A percentile compares a stretch with the other conserved stretches of the same genome.
Evolutionary conservation across 257 asterid genomes (phyloP).

Genomic region (Ballota nigra): DNA sequence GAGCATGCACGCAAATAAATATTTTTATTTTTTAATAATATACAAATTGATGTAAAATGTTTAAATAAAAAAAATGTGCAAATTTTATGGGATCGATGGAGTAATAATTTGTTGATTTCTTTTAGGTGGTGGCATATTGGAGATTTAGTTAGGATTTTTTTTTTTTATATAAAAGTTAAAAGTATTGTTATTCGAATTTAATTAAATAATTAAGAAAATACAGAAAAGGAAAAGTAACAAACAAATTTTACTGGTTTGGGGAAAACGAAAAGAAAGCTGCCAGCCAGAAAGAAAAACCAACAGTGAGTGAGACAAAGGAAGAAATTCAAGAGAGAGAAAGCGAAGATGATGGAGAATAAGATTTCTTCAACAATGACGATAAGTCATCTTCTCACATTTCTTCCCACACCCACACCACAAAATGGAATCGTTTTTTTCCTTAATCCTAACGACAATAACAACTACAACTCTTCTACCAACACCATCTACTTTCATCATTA

Average conservation of each 20-base stretch:
- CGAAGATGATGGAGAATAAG: conserved; percentile 36
- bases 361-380: conserved; percentile 51
- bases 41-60: too few species aligned
- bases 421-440: conserved; percentile 56
- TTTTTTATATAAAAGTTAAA: too few species aligned
- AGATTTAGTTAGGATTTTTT: neutral
- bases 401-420: conserved; percentile 31
- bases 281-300: conserved; percentile 34
- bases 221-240: conserved; percentile 11
- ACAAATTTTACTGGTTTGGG: conserved; percentile 32
- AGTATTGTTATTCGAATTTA: neutral
- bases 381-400: conserved; percentile 34
- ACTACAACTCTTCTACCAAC: conserved; percentile 39
- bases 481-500: conserved; percentile 38
- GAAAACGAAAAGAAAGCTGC: conserved; percentile 54
- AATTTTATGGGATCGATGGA: too few species aligned
- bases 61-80: too few species aligned
- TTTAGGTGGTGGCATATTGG: neutral
- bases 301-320: conserved; percentile 26
- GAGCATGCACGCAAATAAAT: too few species aligned
- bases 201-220: neutral
- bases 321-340: conserved; percentile 25
- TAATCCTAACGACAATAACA: conserved; percentile 45
- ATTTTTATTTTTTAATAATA: too few species aligned
- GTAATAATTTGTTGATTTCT: too few species aligned